Base-by-base conservation (phyloP, 306 rosid species). In the Biancaea sappan region DNA sequence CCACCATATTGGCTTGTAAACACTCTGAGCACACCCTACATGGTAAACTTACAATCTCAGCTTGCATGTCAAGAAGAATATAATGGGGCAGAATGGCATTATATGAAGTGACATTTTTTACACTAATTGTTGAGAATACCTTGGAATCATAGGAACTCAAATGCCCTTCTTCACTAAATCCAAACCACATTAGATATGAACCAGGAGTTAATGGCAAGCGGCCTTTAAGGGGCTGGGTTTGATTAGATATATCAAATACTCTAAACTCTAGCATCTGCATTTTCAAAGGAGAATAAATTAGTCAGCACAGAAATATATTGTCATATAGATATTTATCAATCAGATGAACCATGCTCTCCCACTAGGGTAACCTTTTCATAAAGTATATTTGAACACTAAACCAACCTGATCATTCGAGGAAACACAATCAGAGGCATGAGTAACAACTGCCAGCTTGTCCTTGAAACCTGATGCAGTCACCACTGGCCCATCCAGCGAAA, bases 391-490 rank as follows among this genome's bases (percentile, higher is more conserved):
- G 38, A 57, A 50, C 31, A 18, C 41, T 41, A 34, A 79, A 81
- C 77, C 72, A 35, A 94, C 99, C 97, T 92, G 99, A 60, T 92
- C 92, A 68, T 84, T 82, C 57, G 93, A 84, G 65, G 96, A 85
- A 71, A 84, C 88, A 77, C 86, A 84, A 60, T 81, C 88, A 77
- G 90, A 84, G 70, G 92, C 87, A 85, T 88, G 93, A 75, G 91
- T 86, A 67, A 94, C 97, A 86, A 94, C 74, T 4, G 92, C 99
- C 81, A 94, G 89, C 70, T 87, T 86, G 72, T 90, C 91, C 80
- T 83, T 83, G 84, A 90, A 90, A 78, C 99, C 99, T 13, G 97
- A 83, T 74, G 99, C 96, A 44, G 97, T 90, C 80, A 94, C 95
- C 61, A 88, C 96, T 64, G 96, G 93, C 81, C 99, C 96, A 34